A percentile compares a stretch with the other conserved stretches of the same genome.
These are phyloP conservation scores for Pestalotiopsis sp. DNA, from an alignment of 2,329 filamentous ascomycete species.

Conservation along the genomic window DNA sequence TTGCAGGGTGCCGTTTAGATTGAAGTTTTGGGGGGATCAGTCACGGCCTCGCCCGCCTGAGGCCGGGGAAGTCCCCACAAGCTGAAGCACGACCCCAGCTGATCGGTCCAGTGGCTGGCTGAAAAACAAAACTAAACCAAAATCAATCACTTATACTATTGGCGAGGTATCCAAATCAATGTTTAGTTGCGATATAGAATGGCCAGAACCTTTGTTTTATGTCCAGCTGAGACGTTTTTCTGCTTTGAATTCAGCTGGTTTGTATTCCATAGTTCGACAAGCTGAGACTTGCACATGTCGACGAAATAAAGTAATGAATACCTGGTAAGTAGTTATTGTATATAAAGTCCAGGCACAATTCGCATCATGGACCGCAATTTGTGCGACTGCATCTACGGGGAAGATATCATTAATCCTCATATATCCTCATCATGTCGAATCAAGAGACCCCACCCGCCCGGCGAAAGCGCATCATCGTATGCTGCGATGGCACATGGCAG, in stretches of 20 bases:
- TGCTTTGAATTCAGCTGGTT: background rate
- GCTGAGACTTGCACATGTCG: background rate
- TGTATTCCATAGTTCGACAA: background rate
- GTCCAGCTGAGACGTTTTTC: background rate
- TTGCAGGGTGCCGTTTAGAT: background rate
- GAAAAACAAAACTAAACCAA: background rate
- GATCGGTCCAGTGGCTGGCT: background rate
- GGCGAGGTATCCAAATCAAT: background rate
- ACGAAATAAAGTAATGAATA: background rate
- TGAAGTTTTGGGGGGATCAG: background rate
- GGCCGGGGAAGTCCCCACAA: background rate
- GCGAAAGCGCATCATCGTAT: slow-evolving; percentile 18
- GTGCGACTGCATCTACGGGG: background rate
- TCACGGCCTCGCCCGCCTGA: background rate
- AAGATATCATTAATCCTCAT: background rate
- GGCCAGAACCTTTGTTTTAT: background rate
- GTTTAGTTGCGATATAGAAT: background rate
- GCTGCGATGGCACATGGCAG: slow-evolving; percentile 26
- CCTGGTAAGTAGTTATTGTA: background rate
- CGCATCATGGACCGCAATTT: background rate
- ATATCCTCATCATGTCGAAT: background rate
- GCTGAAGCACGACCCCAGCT: background rate
- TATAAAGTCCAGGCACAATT: background rate
- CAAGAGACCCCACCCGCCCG: background rate
- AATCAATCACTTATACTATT: background rate